These are phyloP conservation scores for Colletotrichum noveboracense DNA, from an alignment of 2,329 filamentous ascomycete species.

Conservation along the genomic window DNA sequence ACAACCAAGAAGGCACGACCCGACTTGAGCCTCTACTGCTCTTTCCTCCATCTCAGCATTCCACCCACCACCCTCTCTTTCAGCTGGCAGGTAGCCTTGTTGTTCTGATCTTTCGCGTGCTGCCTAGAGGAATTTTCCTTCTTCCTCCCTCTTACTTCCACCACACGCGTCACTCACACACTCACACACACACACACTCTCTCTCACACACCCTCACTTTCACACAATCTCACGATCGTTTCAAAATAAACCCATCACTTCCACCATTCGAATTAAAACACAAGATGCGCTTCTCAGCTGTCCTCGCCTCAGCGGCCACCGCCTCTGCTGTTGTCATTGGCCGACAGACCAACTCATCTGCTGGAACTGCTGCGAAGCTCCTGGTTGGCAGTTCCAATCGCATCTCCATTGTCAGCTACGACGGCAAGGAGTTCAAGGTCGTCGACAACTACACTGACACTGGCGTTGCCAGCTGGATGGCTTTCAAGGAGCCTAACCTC, in stretches of 20 bases:
- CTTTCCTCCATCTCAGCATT: not conserved
- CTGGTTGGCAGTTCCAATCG: slow-evolving; percentile 45
- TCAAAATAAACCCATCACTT: not conserved
- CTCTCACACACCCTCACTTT: not conserved
- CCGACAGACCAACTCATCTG: not conserved
- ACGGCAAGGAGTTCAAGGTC: slow-evolving; percentile 43
- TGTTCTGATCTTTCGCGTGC: not conserved
- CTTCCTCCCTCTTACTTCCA: not conserved
- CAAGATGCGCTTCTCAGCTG: slow-evolving; percentile 7
- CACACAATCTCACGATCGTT: not conserved
- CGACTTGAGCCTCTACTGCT: not conserved
- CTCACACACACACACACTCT: not conserved
- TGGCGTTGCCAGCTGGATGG: slow-evolving; percentile 51
- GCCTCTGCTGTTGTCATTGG: slow-evolving; percentile 11
- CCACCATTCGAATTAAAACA: not conserved
- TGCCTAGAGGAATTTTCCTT: not conserved
- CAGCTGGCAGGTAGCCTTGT: not conserved
- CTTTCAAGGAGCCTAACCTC: slow-evolving; percentile 40
- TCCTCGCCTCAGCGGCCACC: slow-evolving; percentile 1
- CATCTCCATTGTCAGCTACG: slow-evolving; percentile 46
- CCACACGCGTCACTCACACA: not conserved
- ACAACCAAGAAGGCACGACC: not conserved
- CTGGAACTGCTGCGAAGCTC: slow-evolving; percentile 30
- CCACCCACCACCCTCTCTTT: not conserved
- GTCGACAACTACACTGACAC: slow-evolving; percentile 35